These are phyloP conservation scores for Neopestalotiopsis clavispora DNA, from an alignment of 2,329 filamentous ascomycete genomes.

Conservation along the genomic window DNA sequence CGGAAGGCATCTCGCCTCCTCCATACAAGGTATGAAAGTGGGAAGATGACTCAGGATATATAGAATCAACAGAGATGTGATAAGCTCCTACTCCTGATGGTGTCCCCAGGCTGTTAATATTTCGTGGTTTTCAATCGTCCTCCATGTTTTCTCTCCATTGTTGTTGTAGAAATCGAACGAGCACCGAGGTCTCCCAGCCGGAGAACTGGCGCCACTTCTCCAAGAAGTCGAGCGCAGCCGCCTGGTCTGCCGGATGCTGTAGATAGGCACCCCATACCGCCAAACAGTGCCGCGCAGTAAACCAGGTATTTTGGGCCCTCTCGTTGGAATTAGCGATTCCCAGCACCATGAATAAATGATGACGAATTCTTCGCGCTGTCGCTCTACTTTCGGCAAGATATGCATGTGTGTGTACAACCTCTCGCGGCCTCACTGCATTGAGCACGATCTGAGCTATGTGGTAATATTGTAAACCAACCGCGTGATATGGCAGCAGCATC, in stretches of 20 bases:
- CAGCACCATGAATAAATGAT: constrained; percentile 11
- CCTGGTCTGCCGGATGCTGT: neutral
- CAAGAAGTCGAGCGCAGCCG: constrained; percentile 6
- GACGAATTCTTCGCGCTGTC: constrained; percentile 4
- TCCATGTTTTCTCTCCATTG: constrained; percentile 4
- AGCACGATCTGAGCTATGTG: constrained; percentile 13
- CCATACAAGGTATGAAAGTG: neutral
- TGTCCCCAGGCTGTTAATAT: no score
- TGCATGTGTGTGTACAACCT: constrained; percentile 1
- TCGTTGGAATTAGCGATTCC: constrained; percentile 7
- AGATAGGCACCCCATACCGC: constrained; percentile 6
- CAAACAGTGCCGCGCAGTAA: constrained; percentile 12
- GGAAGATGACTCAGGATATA: neutral
- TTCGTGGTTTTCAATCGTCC: neutral
- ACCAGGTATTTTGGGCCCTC: constrained; percentile 11
- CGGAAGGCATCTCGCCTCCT: constrained; percentile 1
- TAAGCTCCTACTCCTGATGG: no score
- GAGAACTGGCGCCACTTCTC: constrained; percentile 2
- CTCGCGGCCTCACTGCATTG: constrained; percentile 1
- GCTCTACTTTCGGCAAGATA: constrained; percentile 2
- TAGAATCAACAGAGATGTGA: no score
- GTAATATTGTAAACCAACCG: constrained; percentile 13
- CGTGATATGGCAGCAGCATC: constrained; percentile 6
- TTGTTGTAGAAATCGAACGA: neutral
- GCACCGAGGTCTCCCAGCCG: constrained; percentile 12